phyloP scores from a whole-genome alignment of 2,329 filamentous ascomycete genomes.

The Microdochium trichocladiopsis region DNA sequence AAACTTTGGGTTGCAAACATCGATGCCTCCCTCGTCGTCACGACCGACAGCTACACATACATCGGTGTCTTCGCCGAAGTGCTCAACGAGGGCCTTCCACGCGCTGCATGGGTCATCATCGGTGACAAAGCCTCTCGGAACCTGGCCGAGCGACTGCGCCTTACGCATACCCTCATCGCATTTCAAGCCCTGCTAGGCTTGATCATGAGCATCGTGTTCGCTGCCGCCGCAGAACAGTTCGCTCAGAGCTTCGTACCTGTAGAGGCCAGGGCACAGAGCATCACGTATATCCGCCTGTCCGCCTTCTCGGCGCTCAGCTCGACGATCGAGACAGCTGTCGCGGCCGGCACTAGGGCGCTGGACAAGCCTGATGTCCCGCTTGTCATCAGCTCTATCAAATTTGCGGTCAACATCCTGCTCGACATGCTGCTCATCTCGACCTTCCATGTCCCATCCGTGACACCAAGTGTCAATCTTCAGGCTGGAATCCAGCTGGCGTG shows the following conservation, averaged over 20 bases:
- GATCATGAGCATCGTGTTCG: slow-evolving; percentile 53
- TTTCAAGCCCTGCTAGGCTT: slow-evolving; percentile 52
- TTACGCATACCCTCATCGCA: slow-evolving; percentile 57
- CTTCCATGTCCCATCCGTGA: slow-evolving; percentile 48
- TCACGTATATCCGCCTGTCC: slow-evolving; percentile 59
- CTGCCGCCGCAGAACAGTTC: slow-evolving; percentile 44
- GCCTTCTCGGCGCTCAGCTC: slow-evolving; percentile 56
- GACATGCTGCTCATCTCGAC: slow-evolving; percentile 61
- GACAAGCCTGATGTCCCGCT: slow-evolving; percentile 65
- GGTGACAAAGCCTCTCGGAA: slow-evolving; percentile 53
- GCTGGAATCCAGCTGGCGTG: slow-evolving; percentile 57
- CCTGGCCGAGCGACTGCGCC: slow-evolving; percentile 40
- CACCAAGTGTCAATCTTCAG: slow-evolving; percentile 57
- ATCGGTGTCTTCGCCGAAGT: slow-evolving; percentile 61
- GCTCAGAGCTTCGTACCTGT: slow-evolving; percentile 56
- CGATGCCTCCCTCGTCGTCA: slow-evolving; percentile 53
- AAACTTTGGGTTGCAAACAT: slow-evolving; percentile 68
- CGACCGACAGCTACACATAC: slow-evolving; percentile 63
- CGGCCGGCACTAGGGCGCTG: slow-evolving; percentile 54
- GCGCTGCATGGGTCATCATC: slow-evolving; percentile 62
- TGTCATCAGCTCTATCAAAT: slow-evolving; percentile 56
- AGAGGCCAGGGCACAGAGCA: slow-evolving; percentile 45
- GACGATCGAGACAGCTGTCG: slow-evolving; percentile 56
- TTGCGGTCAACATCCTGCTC: slow-evolving; percentile 58
- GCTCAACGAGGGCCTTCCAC: slow-evolving; percentile 65